phyloP scores from a whole-genome alignment of 1,139 yeast species.

The Saccharomycopsis phalli region DNA sequence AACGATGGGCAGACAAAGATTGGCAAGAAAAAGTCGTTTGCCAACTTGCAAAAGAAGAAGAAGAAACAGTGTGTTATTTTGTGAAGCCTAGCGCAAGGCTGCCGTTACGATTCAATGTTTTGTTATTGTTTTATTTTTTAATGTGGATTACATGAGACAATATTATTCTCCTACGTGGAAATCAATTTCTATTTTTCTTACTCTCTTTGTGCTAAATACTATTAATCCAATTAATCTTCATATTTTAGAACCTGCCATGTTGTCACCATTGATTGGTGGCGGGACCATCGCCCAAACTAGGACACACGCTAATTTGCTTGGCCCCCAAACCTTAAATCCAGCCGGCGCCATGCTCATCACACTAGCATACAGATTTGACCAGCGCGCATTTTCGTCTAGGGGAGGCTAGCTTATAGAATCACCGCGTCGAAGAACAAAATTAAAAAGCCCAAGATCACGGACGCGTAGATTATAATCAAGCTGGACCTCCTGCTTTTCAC shows the following conservation, averaged over 20 bases:
- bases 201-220: too few species aligned
- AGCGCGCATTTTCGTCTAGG: too few species aligned
- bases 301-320: too few species aligned
- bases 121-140: not conserved
- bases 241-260: too few species aligned
- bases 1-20: conserved; percentile 5
- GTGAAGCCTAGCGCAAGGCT: conserved; percentile 12
- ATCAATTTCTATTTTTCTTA: too few species aligned
- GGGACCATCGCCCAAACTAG: too few species aligned
- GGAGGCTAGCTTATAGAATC: conserved; percentile 26
- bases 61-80: conserved; percentile 24
- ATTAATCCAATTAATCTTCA: too few species aligned
- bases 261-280: too few species aligned
- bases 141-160: conserved; percentile 1
- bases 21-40: conserved; percentile 21
- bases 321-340: too few species aligned
- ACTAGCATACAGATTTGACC: too few species aligned
- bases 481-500: conserved; percentile 64
- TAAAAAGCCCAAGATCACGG: conserved; percentile 54
- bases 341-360: too few species aligned
- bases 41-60: conserved; percentile 21
- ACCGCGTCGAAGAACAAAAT: conserved; percentile 56
- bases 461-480: conserved; percentile 50
- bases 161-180: too few species aligned
- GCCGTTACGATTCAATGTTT: not conserved